These are phyloP conservation scores for Volvox africanus DNA, from an alignment of 139 green algal species.

Conservation along the genomic window DNA sequence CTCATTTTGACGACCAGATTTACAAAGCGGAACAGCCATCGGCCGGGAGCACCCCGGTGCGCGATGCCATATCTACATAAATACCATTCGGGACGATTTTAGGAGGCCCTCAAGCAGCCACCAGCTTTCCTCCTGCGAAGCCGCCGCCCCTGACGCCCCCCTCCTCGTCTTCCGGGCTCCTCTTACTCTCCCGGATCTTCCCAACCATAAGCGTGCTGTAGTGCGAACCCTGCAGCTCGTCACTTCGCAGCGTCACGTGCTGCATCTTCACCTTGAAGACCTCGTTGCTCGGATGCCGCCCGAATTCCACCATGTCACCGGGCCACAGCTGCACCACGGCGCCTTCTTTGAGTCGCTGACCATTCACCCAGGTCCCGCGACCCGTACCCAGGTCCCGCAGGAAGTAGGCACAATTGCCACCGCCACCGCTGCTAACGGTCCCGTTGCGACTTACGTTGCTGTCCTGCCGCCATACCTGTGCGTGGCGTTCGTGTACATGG, in stretches of 20 bases:
- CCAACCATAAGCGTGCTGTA: conserved; percentile 40
- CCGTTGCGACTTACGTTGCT: background rate
- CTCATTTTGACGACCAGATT: too few species aligned
- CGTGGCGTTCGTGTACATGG: conserved; percentile 51
- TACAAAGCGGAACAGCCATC: too few species aligned
- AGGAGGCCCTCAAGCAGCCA: conserved; percentile 4
- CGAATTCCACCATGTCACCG: conserved; percentile 77
- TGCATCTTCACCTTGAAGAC: conserved; percentile 77
- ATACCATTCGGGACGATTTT: too few species aligned
- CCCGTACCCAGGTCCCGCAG: conserved; percentile 65
- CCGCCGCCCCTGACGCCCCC: background rate
- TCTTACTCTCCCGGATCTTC: background rate
- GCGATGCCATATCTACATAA: too few species aligned
- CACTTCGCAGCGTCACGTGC: conserved; percentile 59
- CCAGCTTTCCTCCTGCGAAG: conserved; percentile 1
- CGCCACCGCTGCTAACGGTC: background rate
- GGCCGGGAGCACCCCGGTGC: too few species aligned
- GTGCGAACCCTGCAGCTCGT: background rate
- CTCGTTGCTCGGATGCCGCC: conserved; percentile 50
- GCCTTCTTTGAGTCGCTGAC: conserved; percentile 45
- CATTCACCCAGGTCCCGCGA: conserved; percentile 82
- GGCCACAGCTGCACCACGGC: conserved; percentile 59
- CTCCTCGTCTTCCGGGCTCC: background rate
- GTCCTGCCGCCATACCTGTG: conserved; percentile 24
- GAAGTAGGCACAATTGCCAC: conserved; percentile 48